These are phyloP conservation scores for Jasminum sambac DNA, from an alignment of 257 asterid species.

Conservation along the genomic window DNA sequence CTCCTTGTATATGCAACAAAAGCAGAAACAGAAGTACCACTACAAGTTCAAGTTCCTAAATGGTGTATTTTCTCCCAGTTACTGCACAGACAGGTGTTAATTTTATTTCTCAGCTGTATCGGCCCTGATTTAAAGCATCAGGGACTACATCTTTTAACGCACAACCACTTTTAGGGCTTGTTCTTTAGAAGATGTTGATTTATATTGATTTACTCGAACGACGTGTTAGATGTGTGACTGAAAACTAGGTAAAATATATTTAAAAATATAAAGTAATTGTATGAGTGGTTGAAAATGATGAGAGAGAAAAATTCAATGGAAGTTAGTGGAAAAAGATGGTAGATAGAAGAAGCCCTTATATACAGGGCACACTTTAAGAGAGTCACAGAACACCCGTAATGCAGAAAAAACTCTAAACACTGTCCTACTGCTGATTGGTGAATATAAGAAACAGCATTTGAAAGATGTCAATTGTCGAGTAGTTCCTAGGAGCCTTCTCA, in stretches of 20 bases:
- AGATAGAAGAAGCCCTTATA: no score
- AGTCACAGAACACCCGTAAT: constrained; percentile 7
- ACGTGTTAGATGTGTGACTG: no score
- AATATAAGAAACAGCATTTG: neutral
- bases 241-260: no score
- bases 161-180: no score
- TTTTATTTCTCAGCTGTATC: neutral
- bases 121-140: constrained; percentile 15
- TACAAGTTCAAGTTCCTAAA: constrained; percentile 2
- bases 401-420: neutral
- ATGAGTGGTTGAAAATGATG: no score
- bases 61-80: neutral
- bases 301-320: no score
- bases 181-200: no score
- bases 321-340: no score
- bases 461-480: constrained; percentile 7
- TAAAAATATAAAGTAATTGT: no score
- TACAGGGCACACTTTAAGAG: constrained; percentile 1
- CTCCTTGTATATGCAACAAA: constrained; percentile 6
- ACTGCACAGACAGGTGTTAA: neutral
- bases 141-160: neutral
- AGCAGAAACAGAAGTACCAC: constrained; percentile 17
- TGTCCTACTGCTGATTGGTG: neutral
- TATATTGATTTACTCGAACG: no score
- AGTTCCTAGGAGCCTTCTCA: constrained; percentile 13